These are phyloP conservation scores for Phaeosphaeria sp. DNA, from an alignment of 2,329 filamentous ascomycete genomes.

Conservation along the genomic window DNA sequence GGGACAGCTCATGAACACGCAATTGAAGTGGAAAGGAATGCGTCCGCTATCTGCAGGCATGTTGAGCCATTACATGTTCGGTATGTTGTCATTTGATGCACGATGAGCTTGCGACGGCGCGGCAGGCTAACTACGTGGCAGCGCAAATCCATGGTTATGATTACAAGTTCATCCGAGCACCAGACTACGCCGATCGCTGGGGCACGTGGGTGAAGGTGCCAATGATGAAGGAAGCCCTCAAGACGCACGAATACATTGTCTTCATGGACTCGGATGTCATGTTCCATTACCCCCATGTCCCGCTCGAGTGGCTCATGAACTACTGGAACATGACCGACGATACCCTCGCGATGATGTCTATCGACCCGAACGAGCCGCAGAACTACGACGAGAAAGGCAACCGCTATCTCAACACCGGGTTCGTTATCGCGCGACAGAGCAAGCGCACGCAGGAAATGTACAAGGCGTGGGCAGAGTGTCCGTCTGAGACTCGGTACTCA, in stretches of 20 bases:
- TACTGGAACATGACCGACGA: conserved; percentile 57
- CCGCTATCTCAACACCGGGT: conserved; percentile 54
- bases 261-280: conserved; percentile 60
- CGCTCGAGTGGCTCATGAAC: conserved; percentile 60
- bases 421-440: conserved; percentile 53
- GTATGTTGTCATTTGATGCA: conserved; percentile 18
- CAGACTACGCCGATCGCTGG: conserved; percentile 51
- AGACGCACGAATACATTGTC: conserved; percentile 53
- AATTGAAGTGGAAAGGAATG: conserved; percentile 48
- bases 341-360: conserved; percentile 56
- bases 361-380: conserved; percentile 52
- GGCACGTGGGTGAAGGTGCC: conserved; percentile 60
- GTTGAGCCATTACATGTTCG: conserved; percentile 49
- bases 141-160: conserved; percentile 58
- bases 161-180: conserved; percentile 56
- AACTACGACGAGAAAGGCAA: conserved; percentile 53
- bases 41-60: conserved; percentile 47
- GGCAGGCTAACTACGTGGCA: conserved; percentile 24
- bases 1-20: conserved; percentile 45
- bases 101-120: background rate
- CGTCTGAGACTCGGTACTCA: conserved; percentile 42
- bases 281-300: conserved; percentile 56
- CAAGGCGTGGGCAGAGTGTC: conserved; percentile 48
- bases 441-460: conserved; percentile 48
- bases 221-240: conserved; percentile 52